These are phyloP conservation scores for Podaxis sp. DNA, from an alignment of 768 basidiomycete species.

Conservation along the genomic window DNA sequence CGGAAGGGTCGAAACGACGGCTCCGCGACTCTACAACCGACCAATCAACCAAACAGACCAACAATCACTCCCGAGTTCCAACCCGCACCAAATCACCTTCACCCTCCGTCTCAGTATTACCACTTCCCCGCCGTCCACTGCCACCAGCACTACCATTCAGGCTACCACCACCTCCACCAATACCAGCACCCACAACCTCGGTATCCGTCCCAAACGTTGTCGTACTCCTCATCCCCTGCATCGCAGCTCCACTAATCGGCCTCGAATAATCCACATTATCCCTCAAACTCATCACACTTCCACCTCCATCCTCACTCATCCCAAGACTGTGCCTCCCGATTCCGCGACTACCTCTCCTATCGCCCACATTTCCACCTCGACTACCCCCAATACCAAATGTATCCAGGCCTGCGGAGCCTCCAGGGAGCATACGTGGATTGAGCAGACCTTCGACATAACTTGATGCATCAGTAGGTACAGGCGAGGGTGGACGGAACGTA, in stretches of 20 bases:
- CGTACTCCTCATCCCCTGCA: conserved; percentile 30
- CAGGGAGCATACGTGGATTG: conserved; percentile 24
- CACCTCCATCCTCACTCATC: conserved; percentile 21
- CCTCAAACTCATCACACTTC: conserved; percentile 35
- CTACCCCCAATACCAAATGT: neutral
- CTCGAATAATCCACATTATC: conserved; percentile 42
- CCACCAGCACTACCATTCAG: neutral
- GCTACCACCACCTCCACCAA: neutral
- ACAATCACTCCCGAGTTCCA: neutral
- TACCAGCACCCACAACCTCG: neutral
- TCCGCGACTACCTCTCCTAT: neutral
- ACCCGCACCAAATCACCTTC: neutral
- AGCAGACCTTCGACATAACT: conserved; percentile 29
- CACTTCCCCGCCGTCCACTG: neutral
- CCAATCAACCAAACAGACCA: neutral
- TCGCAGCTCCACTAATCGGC: conserved; percentile 31
- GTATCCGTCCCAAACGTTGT: conserved; percentile 28
- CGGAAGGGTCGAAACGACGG: neutral
- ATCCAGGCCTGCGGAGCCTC: neutral
- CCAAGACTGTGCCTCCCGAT: conserved; percentile 17
- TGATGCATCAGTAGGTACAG: conserved; percentile 29
- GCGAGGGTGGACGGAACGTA: conserved; percentile 27
- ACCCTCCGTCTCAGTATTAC: neutral
- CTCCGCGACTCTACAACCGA: neutral
- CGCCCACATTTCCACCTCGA: neutral